Evolutionary conservation across 495 filamentous ascomycete species (phyloP), one percentile per base, ranked within the genome.

Genomic region (Lichina pygmaea): DNA sequence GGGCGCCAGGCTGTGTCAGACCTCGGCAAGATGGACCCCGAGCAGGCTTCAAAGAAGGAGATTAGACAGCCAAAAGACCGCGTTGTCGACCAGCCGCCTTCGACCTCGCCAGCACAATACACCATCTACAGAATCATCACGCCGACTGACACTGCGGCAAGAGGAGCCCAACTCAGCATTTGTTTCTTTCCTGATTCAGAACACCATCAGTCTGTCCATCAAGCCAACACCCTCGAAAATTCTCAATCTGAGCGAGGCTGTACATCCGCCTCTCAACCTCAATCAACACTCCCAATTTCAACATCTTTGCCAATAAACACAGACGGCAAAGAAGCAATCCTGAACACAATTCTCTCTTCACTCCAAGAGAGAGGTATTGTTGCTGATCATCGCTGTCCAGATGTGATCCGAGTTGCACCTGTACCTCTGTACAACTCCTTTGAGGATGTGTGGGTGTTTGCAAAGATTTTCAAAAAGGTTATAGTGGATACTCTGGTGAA

Each of bases 391-490:
- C 63, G 89, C 50, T 75, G 73, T 54, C 89, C 89, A 16, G 75
- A 93, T 58, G 91, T 97, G 30, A 70, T 97, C 33, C 65, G 89
- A 7, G 80, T 94, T n/a, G 84, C 86, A 13, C 91, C 89, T 2
- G 76, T 81, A 33, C 86, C 89, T 34, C 54, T 95, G 45, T 97
- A 93, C 58, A 94, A 93, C 58, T 73, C 66, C 0, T 94, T 77
- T 56, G 55, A 55, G 44, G 89, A 97, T 52, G 78, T 83, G 13
- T 81, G 75, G 61, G 54, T 64, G 8, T 95, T 94, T 58, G 73
- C 75, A 15, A 59, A 68, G 46, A 71, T 64, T n/a, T 71, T 81
- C 47, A 57, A 56, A n/a, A 46, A 50, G 16, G 77, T 70, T n/a
- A 48, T 77, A 44, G 50, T 59, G 8, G 49, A 54, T 24, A 24